phyloP scores from a whole-genome alignment of 495 filamentous ascomycete species.

The Aspergillus nidulans region DNA sequence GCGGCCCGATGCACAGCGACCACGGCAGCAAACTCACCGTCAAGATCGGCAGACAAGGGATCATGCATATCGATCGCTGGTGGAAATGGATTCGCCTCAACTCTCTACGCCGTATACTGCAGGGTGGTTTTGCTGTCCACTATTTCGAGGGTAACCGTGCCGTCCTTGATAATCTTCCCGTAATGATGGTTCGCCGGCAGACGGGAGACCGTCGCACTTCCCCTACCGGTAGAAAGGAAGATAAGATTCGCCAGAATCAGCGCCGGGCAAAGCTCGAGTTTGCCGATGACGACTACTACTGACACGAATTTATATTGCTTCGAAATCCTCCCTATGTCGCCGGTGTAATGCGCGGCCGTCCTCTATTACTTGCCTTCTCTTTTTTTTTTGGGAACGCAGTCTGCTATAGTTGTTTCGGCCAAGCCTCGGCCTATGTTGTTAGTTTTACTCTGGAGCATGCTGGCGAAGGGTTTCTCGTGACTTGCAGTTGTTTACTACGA shows the following conservation, averaged over 20 bases:
- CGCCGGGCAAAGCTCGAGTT: conserved; percentile 28
- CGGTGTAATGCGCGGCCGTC: too few relatives aligned
- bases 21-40: conserved; percentile 78
- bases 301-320: neutral
- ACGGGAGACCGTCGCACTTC: conserved; percentile 27
- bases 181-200: conserved; percentile 35
- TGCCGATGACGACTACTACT: conserved; percentile 16
- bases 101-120: conserved; percentile 69
- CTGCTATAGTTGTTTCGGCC: too few relatives aligned
- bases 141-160: conserved; percentile 80
- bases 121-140: conserved; percentile 76
- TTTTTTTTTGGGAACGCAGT: too few relatives aligned
- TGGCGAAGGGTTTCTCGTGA: too few relatives aligned
- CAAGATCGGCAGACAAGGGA: conserved; percentile 64
- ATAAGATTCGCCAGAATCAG: conserved; percentile 31
- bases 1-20: conserved; percentile 67
- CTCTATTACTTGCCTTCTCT: too few relatives aligned
- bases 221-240: conserved; percentile 33
- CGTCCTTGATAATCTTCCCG: conserved; percentile 70
- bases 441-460: too few relatives aligned
- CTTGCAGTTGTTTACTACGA: too few relatives aligned
- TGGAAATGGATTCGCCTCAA: conserved; percentile 79
- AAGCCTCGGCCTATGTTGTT: too few relatives aligned
- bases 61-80: conserved; percentile 84
- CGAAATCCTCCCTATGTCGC: neutral